A percentile compares a stretch with the other conserved stretches of the same genome.
phyloP scores from a whole-genome alignment of 495 filamentous ascomycete species.

The Penicillium dipodomyicola region DNA sequence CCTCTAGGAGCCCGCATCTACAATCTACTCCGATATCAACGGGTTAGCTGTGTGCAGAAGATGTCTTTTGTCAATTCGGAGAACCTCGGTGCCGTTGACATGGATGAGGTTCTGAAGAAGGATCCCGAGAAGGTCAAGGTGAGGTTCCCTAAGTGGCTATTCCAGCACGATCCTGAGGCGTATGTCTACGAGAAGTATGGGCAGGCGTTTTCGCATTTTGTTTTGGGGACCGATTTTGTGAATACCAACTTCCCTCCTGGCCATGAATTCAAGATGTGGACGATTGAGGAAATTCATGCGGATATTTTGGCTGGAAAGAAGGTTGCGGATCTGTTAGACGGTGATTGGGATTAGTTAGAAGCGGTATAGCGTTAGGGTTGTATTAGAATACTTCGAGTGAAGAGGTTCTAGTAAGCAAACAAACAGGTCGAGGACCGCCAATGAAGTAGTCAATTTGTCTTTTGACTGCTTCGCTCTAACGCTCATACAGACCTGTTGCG shows the following conservation, averaged over 20 bases:
- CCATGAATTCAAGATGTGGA: conserved; percentile 30
- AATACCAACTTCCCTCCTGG: conserved; percentile 34
- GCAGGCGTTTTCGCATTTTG: conserved; percentile 36
- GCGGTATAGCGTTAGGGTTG: too few relatives aligned
- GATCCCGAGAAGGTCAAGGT: neutral
- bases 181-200: conserved; percentile 56
- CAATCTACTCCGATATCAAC: neutral
- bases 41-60: neutral
- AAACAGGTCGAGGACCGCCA: too few relatives aligned
- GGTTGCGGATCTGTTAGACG: conserved; percentile 25
- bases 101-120: neutral
- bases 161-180: conserved; percentile 60
- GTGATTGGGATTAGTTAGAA: conserved; percentile 11
- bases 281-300: conserved; percentile 36
- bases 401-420: too few relatives aligned
- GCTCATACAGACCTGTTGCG: too few relatives aligned
- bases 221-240: conserved; percentile 24
- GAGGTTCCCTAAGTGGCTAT: conserved; percentile 49
- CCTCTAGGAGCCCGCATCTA: neutral
- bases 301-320: conserved; percentile 35
- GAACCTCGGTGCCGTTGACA: neutral
- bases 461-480: too few relatives aligned
- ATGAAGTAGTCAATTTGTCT: too few relatives aligned
- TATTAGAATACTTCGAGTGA: too few relatives aligned
- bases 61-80: conserved; percentile 1